Conservation (phyloP, 352 stramenopile genomes). For the Phytophthora gonapodyides region DNA sequence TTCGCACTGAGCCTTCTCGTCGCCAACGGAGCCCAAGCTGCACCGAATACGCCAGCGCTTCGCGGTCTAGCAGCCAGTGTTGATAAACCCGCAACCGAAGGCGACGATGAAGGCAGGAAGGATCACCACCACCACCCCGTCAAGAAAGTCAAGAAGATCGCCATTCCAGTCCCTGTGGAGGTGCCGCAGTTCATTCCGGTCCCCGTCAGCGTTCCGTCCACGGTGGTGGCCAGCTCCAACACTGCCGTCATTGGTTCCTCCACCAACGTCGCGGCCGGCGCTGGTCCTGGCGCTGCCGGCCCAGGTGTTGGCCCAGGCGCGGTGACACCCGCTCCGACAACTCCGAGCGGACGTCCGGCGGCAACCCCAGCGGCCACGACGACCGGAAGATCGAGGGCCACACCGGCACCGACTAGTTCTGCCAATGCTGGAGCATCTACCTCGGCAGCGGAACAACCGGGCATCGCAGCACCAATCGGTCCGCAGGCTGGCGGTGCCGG, state of each 20-base stretch:
- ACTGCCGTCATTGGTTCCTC: constrained; percentile 22
- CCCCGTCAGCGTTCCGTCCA: constrained; percentile 25
- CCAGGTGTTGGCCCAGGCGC: constrained; percentile 3
- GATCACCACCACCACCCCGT: constrained; percentile 18
- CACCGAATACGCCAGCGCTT: constrained; percentile 8
- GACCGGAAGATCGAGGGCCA: constrained; percentile 17
- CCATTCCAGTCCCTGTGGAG: constrained; percentile 33
- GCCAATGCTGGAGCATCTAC: neutral
- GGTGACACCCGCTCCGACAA: constrained; percentile 29
- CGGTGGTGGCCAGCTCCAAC: constrained; percentile 31
- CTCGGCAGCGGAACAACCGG: constrained; percentile 16
- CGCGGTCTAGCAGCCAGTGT: constrained; percentile 14
- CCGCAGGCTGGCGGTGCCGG: neutral
- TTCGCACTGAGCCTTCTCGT: too few relatives aligned
- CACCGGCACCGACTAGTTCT: constrained; percentile 22
- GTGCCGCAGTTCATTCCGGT: constrained; percentile 36
- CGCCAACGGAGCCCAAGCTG: neutral
- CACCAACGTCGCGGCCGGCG: constrained; percentile 14
- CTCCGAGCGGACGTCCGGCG: constrained; percentile 11
- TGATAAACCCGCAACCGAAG: constrained; percentile 15
- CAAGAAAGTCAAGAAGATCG: constrained; percentile 46
- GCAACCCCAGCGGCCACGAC: constrained; percentile 22
- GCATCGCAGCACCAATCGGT: neutral
- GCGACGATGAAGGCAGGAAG: constrained; percentile 17
- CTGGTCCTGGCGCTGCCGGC: neutral